Evolutionary conservation across 2,329 filamentous ascomycete species (phyloP), one percentile per base, ranked within the genome.

Genomic region (Teratosphaeria destructans): DNA sequence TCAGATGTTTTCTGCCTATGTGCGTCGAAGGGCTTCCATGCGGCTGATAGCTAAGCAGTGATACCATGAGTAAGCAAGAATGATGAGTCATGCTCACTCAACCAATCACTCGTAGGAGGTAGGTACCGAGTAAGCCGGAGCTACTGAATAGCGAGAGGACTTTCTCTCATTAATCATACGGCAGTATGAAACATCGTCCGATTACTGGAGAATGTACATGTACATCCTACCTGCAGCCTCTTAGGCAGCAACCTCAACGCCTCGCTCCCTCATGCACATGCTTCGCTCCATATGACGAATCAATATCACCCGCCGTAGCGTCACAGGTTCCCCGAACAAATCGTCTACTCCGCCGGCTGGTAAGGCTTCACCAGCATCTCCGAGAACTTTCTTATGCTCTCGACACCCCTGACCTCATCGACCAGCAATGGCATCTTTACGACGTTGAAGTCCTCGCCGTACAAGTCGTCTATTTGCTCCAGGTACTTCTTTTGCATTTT

Each of bases 401-500:
- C 93, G 81, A 95, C 96, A 53, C 94, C 94, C 69, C 94, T 81
- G 10, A 99, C 92, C 78, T 99, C 94, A 74, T 99, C 93, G 1
- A 95, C 90, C 61, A 99, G 78, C 70, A 99, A 76, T 43, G 94
- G 94, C 92, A 99, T 97, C 81, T 93, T 93, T 67, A 99, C 93
- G 47, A 99, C 92, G 73, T 99, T 96, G 79, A 99, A 99, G 75
- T 99, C 94, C 71, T 96, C 92, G n/a, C 69, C 70, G 73, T 99
- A 99, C 61, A 99, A 78, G 79, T 99, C 94, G 77, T 95, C 92
- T 70, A 97, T 97, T 81, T 99, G 93, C 72, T 97, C 92, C 52
- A 99, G 82, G 73, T 99, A 99, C 79, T 99, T 99, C 81, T 91
- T 94, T 81, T 99, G 94, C 94, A 99, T 99, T 80, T 95, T 95